Evolutionary conservation across 2,329 filamentous ascomycete genomes (phyloP).

Genomic region (Hypoxylon sp.): DNA sequence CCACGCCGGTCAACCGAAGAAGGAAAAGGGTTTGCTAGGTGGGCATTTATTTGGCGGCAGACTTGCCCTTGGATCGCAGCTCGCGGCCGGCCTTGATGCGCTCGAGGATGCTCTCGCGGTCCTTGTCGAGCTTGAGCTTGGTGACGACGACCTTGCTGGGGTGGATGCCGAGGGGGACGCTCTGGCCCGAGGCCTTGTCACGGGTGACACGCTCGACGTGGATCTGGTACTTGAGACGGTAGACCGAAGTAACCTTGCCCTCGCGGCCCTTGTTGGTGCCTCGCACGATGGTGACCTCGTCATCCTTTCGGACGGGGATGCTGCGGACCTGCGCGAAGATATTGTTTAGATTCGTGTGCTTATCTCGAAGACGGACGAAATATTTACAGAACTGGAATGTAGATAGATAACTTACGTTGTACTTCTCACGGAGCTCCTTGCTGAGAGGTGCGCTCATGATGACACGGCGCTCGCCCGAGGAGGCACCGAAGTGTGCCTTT

Average conservation of each 20-base stretch:
- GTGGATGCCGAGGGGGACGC: conserved; percentile 91
- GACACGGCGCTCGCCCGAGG: conserved; percentile 89
- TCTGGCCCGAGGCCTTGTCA: conserved; percentile 97
- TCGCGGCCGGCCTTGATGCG: conserved; percentile 84
- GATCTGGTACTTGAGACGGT: conserved; percentile 97
- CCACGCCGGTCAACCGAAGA: conserved; percentile 19
- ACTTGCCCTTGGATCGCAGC: conserved; percentile 75
- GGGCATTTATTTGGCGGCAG: conserved; percentile 58
- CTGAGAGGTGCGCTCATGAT: conserved; percentile 97
- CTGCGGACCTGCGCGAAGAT: conserved; percentile 75
- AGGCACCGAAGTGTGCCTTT: conserved; percentile 97
- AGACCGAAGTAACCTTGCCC: conserved; percentile 97
- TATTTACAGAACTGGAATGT: background rate
- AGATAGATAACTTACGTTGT: conserved; percentile 77
- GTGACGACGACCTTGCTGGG: conserved; percentile 97
- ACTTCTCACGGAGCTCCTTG: conserved; percentile 98
- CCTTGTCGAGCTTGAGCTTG: conserved; percentile 98
- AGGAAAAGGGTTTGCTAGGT: conserved; percentile 4
- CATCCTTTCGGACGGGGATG: conserved; percentile 97
- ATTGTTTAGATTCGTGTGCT: conserved; percentile 13
- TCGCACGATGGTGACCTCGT: conserved; percentile 92
- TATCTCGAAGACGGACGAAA: too few relatives aligned
- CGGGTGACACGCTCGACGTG: conserved; percentile 96
- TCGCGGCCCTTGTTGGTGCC: conserved; percentile 97
- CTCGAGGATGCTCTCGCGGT: conserved; percentile 87